Evolutionary conservation across 169 alveolate genomes (phyloP).

Genomic region (Plasmodium knowlesi): DNA sequence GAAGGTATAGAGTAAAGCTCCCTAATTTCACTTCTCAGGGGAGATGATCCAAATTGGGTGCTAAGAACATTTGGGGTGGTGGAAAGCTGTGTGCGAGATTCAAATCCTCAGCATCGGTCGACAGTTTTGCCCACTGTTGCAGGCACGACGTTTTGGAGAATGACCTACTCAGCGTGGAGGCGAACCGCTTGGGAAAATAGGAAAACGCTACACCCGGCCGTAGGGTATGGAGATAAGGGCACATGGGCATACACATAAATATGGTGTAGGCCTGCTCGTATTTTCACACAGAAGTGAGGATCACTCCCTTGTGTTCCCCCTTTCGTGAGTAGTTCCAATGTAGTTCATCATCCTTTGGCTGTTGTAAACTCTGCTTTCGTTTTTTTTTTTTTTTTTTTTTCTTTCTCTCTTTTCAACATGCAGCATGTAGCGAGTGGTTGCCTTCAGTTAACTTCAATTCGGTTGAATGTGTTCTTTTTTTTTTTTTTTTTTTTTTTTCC

Average conservation of each 20-base stretch:
- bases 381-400: too few relatives aligned
- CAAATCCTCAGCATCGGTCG: background rate
- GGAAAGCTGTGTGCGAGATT: background rate
- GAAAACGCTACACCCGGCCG: background rate
- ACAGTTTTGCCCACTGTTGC: background rate
- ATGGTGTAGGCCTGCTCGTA: background rate
- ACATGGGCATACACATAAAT: background rate
- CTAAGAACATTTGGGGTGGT: background rate
- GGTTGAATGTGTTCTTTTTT: background rate
- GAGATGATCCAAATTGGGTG: background rate
- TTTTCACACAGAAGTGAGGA: background rate
- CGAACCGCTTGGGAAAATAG: background rate
- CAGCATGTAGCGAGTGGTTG: background rate
- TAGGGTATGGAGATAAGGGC: background rate
- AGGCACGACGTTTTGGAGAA: background rate
- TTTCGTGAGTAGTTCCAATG: background rate
- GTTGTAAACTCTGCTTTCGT: background rate
- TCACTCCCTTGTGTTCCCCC: background rate
- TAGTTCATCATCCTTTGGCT: background rate
- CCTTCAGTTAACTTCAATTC: background rate
- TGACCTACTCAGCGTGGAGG: background rate
- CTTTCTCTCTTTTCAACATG: background rate
- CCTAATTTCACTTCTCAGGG: background rate
- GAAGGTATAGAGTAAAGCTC: background rate
- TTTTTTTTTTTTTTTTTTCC: background rate